A percentile compares a stretch with the other conserved stretches of the same genome.
These are phyloP conservation scores for Amauroascus verrucosus DNA, from an alignment of 2,329 filamentous ascomycete species.

Conservation along the genomic window DNA sequence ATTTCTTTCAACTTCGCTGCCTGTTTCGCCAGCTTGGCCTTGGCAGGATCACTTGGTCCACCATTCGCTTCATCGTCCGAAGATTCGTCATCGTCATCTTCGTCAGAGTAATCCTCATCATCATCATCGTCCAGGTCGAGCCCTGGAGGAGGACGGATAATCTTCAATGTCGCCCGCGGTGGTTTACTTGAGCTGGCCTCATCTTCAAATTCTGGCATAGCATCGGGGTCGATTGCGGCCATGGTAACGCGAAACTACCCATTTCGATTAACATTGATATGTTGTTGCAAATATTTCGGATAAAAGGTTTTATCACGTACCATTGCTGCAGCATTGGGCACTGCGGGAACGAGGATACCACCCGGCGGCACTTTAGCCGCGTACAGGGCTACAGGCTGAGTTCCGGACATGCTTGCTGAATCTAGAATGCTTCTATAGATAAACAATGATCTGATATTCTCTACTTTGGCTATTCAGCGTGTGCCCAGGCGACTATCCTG, in stretches of 20 bases:
- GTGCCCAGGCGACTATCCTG: background rate
- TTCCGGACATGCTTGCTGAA: conserved; percentile 33
- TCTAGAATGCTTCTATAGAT: background rate
- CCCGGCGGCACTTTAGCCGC: conserved; percentile 83
- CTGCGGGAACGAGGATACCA: conserved; percentile 69
- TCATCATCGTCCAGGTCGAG: conserved; percentile 55
- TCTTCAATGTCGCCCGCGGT: conserved; percentile 77
- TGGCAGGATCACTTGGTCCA: conserved; percentile 81
- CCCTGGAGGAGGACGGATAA: conserved; percentile 61
- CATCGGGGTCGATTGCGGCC: conserved; percentile 90
- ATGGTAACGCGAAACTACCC: conserved; percentile 89
- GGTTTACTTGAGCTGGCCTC: conserved; percentile 51
- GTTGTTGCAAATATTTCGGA: background rate
- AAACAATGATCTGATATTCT: background rate
- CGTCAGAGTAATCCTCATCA: conserved; percentile 44
- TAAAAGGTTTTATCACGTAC: conserved; percentile 45
- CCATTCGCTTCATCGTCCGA: conserved; percentile 71
- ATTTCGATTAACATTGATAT: background rate
- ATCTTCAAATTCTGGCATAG: conserved; percentile 56
- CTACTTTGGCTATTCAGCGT: background rate
- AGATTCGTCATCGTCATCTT: conserved; percentile 42
- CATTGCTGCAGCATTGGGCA: conserved; percentile 68
- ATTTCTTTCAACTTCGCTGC: conserved; percentile 69
- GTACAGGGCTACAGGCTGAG: conserved; percentile 67
- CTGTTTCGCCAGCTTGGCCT: conserved; percentile 77